phyloP scores from a whole-genome alignment of 176 grass and related monocot genomes.

The Eremochloa ophiuroides region DNA sequence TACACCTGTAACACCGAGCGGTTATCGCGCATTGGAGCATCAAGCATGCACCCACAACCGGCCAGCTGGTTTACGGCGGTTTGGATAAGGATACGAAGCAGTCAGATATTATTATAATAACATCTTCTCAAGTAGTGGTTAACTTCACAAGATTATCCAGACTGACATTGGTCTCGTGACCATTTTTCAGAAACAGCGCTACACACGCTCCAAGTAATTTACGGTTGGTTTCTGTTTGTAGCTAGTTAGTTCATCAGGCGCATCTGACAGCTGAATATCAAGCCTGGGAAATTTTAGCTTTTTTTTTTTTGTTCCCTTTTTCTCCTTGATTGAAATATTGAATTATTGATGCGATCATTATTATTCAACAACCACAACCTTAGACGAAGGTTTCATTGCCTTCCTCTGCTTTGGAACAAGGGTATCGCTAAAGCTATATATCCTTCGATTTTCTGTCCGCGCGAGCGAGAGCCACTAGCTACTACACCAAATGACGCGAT shows the following conservation, averaged over 20 bases:
- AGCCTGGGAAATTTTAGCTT: background rate
- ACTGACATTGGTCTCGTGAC: no score
- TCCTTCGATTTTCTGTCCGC: background rate
- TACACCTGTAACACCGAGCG: constrained; percentile 16
- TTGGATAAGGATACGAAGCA: constrained; percentile 8
- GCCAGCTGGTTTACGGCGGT: no score
- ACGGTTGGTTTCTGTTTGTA: no score
- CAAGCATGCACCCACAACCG: background rate
- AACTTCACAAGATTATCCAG: background rate
- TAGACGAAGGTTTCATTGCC: background rate
- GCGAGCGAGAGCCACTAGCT: background rate
- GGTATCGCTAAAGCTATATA: background rate
- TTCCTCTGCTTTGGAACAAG: background rate
- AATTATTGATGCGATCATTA: no score
- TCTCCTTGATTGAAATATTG: background rate
- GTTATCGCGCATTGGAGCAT: background rate
- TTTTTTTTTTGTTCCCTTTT: background rate
- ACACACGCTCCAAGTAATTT: no score
- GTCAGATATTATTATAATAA: background rate
- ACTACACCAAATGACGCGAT: background rate
- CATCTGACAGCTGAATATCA: background rate
- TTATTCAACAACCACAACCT: no score
- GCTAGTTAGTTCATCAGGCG: no score
- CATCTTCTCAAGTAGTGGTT: background rate
- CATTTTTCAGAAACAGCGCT: no score